Evolutionary conservation across 2,329 filamentous ascomycete species (phyloP), one percentile per base, ranked within the genome.

Genomic region (Chaetomium olivaceum): DNA sequence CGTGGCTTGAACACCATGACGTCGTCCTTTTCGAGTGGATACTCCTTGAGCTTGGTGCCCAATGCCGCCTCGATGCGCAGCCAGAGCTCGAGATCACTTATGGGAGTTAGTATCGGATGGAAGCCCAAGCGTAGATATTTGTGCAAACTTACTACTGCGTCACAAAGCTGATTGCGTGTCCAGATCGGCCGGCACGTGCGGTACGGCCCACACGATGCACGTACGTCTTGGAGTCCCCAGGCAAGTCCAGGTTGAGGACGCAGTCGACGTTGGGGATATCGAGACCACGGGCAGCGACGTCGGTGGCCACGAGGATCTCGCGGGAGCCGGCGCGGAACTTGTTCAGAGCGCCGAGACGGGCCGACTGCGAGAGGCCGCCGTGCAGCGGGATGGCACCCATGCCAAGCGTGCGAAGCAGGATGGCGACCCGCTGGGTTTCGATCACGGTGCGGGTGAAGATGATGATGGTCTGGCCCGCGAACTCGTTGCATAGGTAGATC

Each of bases 331-430:
- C 83, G 62, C 90, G 89, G 83, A 99, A 98, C 76, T 98, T 98
- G 76, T 91, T 91, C 9, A 99, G 82, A 0, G 95, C 91, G 7
- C 92, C 93, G 0, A 98, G 81, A 71, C 95, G 92, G 19, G 91
- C 85, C 1, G 91, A 91, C 76, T 99, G 95, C 1, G 89, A 93
- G 59, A 99, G 86, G 75, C 97, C 92, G 9, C 94, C 95, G 78
- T 99, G 94, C 0, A 99, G 84, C 0, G 95, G 94, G 67, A 98
- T 95, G 4, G 93, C 94, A 50, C 90, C 89, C 74, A 97, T 95
- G 31, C 93, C 94, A 3, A 99, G 86, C 0, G 89, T 85, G 58
- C 94, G 88, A 2, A 97, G 84, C 19, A 99, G 79, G 73, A 96
- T 91, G 27, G 93, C 88, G 36, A 97, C 78, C 9, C 95, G 87